Base-by-base conservation (phyloP, 2,329 filamentous ascomycete genomes). In the Diaporthe australafricana region DNA sequence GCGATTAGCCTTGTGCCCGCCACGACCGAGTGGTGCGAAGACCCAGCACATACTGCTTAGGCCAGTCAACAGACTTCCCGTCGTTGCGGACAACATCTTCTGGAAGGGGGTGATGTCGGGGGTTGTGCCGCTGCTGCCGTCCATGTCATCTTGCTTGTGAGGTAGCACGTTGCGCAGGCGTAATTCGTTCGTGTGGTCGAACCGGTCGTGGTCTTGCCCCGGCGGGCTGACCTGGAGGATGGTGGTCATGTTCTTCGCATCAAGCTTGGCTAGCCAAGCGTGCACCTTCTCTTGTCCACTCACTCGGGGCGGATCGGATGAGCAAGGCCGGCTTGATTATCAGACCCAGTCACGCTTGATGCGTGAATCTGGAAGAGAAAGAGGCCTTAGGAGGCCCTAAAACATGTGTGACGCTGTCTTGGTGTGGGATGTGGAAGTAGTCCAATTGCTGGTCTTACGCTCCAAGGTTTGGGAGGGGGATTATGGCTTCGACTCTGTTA, bases 11-110 rank as follows among this genome's bases (percentile, higher is more conserved):
- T 68, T n/a, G 22, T 63, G 45, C 45, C 32, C 17, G n/a, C 40
- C 16, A 45, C 30, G 32, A 53, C 30, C 45, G 25, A 65, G 12
- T 8, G 32, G 47, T 38, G 55, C n/a, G 50, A 71, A 48, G 56
- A 38, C 8, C 38, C 22, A 14, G 1, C 32, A 71, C 89, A 75
- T 87, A 98, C 95, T 94, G 52, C 98, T 88, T 32, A 98, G 83
- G 25, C 95, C 96, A 11, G 96, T 98, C 74, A 98, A 82, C 71
- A 99, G 84, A 82, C 95, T 98, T 72, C 96, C 96, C 69, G 93
- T 92, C 75, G 96, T 94, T 63, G 96, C 96, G 70, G 96, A 98
- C 69, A 97, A 82, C 96, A 99, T 99, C 85, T 96, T 96, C 84
- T 98, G 96, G 16, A 88, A 83, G 27, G 95, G 89, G 6, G 95